Evolutionary conservation across 306 rosid genomes (phyloP).

Genomic region (peach (Prunus persica)): DNA sequence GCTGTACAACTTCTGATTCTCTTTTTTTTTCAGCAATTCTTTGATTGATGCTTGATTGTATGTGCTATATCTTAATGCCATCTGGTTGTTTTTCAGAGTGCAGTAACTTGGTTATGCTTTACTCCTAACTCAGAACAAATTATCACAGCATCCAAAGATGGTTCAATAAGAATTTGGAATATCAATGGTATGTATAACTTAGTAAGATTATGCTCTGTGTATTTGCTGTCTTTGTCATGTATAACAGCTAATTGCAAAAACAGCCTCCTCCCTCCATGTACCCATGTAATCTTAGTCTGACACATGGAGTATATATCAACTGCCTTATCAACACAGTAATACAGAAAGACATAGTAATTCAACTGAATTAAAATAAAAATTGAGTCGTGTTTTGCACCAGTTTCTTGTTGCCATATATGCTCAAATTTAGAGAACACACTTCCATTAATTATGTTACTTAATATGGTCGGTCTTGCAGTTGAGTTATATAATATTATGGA

Average conservation of each 20-base stretch:
- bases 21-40: constrained; percentile 1
- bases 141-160: constrained; percentile 96
- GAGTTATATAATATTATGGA: background rate
- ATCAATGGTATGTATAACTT: constrained; percentile 68
- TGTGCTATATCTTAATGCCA: constrained; percentile 1
- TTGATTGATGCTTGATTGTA: constrained; percentile 8
- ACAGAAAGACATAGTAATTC: background rate
- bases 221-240: constrained; percentile 4
- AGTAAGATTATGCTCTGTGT: constrained; percentile 6
- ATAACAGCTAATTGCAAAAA: background rate
- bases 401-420: background rate
- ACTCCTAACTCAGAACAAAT: constrained; percentile 79
- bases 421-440: background rate
- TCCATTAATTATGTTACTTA: background rate
- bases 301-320: background rate
- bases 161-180: constrained; percentile 89
- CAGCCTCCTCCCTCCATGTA: background rate
- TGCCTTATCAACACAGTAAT: background rate
- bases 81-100: constrained; percentile 62
- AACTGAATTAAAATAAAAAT: background rate
- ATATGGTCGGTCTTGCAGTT: background rate
- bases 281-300: background rate
- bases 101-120: constrained; percentile 98
- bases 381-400: background rate
- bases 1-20: background rate